These are phyloP conservation scores for Orbilia oligospora DNA, from an alignment of 2,329 filamentous ascomycete genomes.

Conservation along the genomic window DNA sequence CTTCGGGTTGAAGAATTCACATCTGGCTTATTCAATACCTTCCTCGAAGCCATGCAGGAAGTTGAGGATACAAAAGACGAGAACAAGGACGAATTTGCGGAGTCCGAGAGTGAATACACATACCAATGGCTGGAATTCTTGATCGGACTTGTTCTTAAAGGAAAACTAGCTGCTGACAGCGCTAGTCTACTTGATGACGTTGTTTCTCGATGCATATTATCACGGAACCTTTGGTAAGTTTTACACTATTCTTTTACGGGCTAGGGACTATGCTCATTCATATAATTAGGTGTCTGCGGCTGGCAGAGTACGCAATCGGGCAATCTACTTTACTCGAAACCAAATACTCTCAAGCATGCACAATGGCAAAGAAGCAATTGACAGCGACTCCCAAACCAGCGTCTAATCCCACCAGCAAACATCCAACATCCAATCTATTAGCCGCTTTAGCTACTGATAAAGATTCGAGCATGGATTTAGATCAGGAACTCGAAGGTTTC, in stretches of 20 bases:
- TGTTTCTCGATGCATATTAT: constrained; percentile 56
- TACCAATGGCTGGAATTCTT: constrained; percentile 59
- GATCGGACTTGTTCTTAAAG: constrained; percentile 43
- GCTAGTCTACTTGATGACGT: constrained; percentile 48
- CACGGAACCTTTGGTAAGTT: constrained; percentile 47
- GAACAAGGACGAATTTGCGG: constrained; percentile 48
- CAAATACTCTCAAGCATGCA: constrained; percentile 59
- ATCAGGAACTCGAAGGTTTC: constrained; percentile 52
- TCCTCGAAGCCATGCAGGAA: constrained; percentile 56
- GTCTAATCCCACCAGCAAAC: constrained; percentile 17
- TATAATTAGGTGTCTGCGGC: constrained; percentile 47
- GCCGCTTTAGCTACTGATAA: constrained; percentile 21
- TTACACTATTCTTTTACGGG: background rate
- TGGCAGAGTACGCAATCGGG: constrained; percentile 53
- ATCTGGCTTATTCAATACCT: constrained; percentile 27
- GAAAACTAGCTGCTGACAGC: constrained; percentile 41
- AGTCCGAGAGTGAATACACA: constrained; percentile 56
- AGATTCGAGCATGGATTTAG: constrained; percentile 40
- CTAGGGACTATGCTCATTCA: constrained; percentile 3
- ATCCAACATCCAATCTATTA: constrained; percentile 1
- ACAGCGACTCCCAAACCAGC: constrained; percentile 15
- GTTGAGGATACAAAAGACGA: constrained; percentile 36
- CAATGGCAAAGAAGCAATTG: constrained; percentile 55
- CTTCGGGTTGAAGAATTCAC: constrained; percentile 44
- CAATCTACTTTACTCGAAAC: constrained; percentile 52